phyloP scores from a whole-genome alignment of 2,329 filamentous ascomycete genomes.

The Thelonectria blattea region DNA sequence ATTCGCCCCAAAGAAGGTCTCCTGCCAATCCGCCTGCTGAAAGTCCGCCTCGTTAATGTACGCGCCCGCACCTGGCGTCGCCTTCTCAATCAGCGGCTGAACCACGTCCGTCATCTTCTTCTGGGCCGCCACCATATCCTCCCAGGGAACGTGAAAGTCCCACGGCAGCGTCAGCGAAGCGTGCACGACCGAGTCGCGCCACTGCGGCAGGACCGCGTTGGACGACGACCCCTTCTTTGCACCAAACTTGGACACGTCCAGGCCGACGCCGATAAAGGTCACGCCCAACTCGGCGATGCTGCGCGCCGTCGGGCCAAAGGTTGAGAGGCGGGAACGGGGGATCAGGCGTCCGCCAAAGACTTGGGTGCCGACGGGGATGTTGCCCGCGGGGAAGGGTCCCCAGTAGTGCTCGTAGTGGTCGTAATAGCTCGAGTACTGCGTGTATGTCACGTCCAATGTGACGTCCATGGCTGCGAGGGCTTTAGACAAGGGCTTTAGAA shows the following conservation, averaged over 20 bases:
- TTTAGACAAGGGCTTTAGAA: conserved; percentile 45
- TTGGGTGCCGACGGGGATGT: conserved; percentile 39
- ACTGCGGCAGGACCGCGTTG: neutral
- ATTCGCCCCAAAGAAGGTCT: conserved; percentile 54
- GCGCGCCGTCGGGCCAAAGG: conserved; percentile 18
- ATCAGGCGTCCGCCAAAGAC: conserved; percentile 52
- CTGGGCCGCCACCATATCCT: conserved; percentile 40
- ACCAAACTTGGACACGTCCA: neutral
- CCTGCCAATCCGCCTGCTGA: conserved; percentile 49
- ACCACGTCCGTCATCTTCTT: conserved; percentile 38
- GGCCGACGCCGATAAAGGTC: neutral
- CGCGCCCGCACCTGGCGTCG: conserved; percentile 50
- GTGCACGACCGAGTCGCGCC: conserved; percentile 1
- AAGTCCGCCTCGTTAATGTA: conserved; percentile 62
- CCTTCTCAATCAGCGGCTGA: conserved; percentile 35
- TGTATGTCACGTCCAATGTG: conserved; percentile 24
- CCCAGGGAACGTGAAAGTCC: conserved; percentile 35
- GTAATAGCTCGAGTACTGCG: conserved; percentile 40
- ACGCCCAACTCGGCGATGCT: conserved; percentile 7
- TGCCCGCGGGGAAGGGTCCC: conserved; percentile 47
- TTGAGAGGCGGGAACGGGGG: conserved; percentile 42
- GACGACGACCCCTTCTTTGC: too few species aligned
- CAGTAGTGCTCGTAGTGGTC: conserved; percentile 52
- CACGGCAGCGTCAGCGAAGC: conserved; percentile 39
- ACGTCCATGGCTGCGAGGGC: conserved; percentile 25